These are phyloP conservation scores for Fusarium siculi DNA, from an alignment of 2,329 filamentous ascomycete species.

Conservation along the genomic window DNA sequence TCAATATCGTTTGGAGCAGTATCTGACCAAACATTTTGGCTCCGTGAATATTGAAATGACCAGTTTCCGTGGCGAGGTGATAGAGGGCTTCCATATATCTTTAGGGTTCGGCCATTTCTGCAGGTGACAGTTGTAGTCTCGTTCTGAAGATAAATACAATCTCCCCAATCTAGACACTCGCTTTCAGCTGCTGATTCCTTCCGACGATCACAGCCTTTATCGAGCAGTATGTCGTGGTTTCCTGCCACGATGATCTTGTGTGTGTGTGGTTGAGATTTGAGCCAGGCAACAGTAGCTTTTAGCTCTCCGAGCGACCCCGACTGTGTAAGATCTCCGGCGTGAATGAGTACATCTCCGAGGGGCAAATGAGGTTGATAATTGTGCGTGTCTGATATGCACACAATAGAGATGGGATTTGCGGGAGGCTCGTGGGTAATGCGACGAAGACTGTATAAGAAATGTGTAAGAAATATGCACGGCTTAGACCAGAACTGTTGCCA, in stretches of 20 bases:
- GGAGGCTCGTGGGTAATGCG: not conserved
- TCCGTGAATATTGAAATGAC: slow-evolving; percentile 55
- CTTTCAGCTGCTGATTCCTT: not conserved
- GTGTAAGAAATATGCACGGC: slow-evolving; percentile 6
- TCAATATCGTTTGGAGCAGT: slow-evolving; percentile 45
- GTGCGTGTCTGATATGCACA: slow-evolving; percentile 60
- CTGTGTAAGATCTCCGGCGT: slow-evolving; percentile 60
- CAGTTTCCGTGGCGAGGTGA: slow-evolving; percentile 50
- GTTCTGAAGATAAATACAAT: slow-evolving; percentile 43
- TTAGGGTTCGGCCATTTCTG: slow-evolving; percentile 45
- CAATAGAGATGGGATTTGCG: slow-evolving; percentile 41
- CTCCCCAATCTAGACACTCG: slow-evolving; percentile 39
- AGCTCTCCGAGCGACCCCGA: slow-evolving; percentile 56
- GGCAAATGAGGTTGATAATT: slow-evolving; percentile 52
- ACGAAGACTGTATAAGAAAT: slow-evolving; percentile 5
- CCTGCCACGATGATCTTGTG: slow-evolving; percentile 59
- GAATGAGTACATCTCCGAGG: slow-evolving; percentile 57
- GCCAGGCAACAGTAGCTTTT: slow-evolving; percentile 54
- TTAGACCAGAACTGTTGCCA: slow-evolving; percentile 13
- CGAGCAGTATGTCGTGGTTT: slow-evolving; percentile 56
- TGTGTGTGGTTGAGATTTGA: slow-evolving; percentile 51
- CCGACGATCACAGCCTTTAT: slow-evolving; percentile 17
- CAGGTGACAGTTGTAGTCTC: slow-evolving; percentile 24
- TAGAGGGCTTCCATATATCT: slow-evolving; percentile 46
- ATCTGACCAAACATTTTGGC: slow-evolving; percentile 44